Base-by-base conservation (phyloP, 306 rosid genomes). In the Trifolium pratense region DNA sequence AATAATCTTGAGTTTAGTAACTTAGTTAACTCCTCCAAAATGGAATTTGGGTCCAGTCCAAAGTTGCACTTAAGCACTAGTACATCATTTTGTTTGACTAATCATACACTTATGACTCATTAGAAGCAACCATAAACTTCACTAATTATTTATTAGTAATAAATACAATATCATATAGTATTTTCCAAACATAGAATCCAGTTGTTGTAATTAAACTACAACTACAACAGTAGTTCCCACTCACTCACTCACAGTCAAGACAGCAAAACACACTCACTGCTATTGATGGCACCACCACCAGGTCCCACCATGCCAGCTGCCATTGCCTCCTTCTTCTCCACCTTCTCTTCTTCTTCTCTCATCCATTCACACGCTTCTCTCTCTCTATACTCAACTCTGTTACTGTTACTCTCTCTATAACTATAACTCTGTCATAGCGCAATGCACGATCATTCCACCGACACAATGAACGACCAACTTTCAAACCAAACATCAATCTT, bases 271-370 rank as follows among this genome's bases (percentile, higher is more conserved):
- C 17, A 49, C 53, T 15, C 53, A 48, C 56, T 49, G 3, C 59
- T 3, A 53, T 53, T 53, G 29, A 53, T 53, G 11, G 13, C 39
- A 18, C 29, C 60, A 58, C 64, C 64, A 26, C 37, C 25, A 18
- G 53, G 86, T 73, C 89, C 87, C 88, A 87, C 87, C 92, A 86
- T 57, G 92, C 87, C 90, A 91, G 87, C 92, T 91, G 82, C 88
- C 60, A 34, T 45, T 59, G 15, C 69, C 84, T 49, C 70, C 81
- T 45, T 31, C 77, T 65, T 59, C 43, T n/a, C 10, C 20, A 6
- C 9, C 26, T 5, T 53, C 71, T 43, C 39, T 26, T 29, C 32
- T 29, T 49, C 56, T 10, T 48, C 31, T 18, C 52, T 20, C 9
- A 43, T 12, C 49, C 5, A 13, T 20, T 52, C 23, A 51, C 63